Base-by-base conservation (phyloP, 1,284 basidiomycete genomes). In the Tilletia indica region DNA sequence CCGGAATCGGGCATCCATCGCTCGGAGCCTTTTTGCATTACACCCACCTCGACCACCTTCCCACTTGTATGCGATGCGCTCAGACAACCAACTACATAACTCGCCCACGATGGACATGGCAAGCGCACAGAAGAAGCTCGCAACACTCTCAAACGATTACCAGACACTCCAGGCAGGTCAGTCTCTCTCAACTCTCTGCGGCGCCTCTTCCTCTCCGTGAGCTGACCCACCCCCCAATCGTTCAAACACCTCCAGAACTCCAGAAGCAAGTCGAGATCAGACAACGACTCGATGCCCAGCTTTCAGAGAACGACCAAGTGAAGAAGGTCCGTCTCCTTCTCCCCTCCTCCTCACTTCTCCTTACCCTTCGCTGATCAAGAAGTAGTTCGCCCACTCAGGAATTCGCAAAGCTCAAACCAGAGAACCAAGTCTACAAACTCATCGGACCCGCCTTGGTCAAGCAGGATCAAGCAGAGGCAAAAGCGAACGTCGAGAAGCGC, bases 291-390 rank as follows among this genome's bases (percentile, higher is more conserved):
- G 61, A 64, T 64, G 61, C 61, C 9, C 95, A 98, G 83, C 87
- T 92, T 67, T 91, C 91, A 19, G 96, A 98, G 86, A 97, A 96
- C 85, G 91, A 95, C 84, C 87, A 90, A 71, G 96, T 98, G 49
- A 90, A 93, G 80, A 93, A 96, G 89, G 94, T 91, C 71, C 21
- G 85, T 31, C 25, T 31, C 56, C n/a, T 21, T 77, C 16, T 67
- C 3, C 11, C 49, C 36, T 63, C n/a, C 14, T 39, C 66, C 4
- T 42, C 12, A 16, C 31, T 31, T n/a, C n/a, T 54, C 2, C 42
- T 45, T 45, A 45, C 42, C 14, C 42, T 45, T 14, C 42, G 9
- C 42, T 45, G 6, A 8, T 45, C 14, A 45, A 45, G 12, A 45
- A 21, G 39, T 6, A 19, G 49, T 5, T 45, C 8, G 4, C 31